phyloP scores from a whole-genome alignment of 2,329 filamentous ascomycete genomes.

The Didymella pomorum region DNA sequence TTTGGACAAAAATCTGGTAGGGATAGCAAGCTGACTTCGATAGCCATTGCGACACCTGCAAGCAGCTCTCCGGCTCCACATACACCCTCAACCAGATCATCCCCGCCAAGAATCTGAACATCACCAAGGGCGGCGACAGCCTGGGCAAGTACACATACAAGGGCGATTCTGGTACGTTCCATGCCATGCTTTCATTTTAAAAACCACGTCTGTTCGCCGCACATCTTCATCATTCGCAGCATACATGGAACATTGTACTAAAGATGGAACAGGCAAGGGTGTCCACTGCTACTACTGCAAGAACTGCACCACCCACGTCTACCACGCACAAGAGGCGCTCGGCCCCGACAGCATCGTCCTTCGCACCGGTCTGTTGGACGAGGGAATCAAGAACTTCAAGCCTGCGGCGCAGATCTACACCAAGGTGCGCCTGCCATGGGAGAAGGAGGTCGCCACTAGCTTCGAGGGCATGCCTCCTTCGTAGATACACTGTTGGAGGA shows the following conservation, averaged over 20 bases:
- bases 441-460: conserved; percentile 58
- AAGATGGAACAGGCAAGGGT: conserved; percentile 54
- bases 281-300: conserved; percentile 67
- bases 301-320: conserved; percentile 64
- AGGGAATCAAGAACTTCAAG: conserved; percentile 58
- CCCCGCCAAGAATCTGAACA: conserved; percentile 57
- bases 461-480: conserved; percentile 53
- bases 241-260: background rate
- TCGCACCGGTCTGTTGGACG: conserved; percentile 58
- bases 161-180: conserved; percentile 59
- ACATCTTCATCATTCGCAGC: too few species aligned
- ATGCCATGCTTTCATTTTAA: too few species aligned
- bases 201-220: too few species aligned
- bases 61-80: conserved; percentile 59
- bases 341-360: conserved; percentile 61
- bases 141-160: conserved; percentile 64
- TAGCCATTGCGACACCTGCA: conserved; percentile 67
- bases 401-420: conserved; percentile 64
- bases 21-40: background rate
- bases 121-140: conserved; percentile 59
- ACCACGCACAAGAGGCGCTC: conserved; percentile 63
- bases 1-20: background rate
- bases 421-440: conserved; percentile 61
- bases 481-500: conserved; percentile 13
- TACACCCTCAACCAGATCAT: conserved; percentile 65